Conservation (phyloP, 768 basidiomycete species). For the Tubosaeta brunneosetosa region DNA sequence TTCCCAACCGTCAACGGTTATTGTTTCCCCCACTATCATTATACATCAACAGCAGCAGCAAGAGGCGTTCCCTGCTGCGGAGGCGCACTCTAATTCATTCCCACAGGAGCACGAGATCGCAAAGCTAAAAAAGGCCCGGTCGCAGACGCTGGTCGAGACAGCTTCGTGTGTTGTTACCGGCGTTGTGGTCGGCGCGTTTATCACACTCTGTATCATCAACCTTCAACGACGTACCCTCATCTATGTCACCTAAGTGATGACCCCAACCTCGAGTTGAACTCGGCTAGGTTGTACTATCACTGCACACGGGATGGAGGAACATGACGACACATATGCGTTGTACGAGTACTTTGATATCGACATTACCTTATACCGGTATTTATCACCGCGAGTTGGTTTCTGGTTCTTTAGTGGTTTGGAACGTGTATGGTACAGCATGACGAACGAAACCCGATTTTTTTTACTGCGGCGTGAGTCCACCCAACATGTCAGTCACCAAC, state of each 20-base stretch:
- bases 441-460: background rate
- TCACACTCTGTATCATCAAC: constrained; percentile 48
- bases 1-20: constrained; percentile 12
- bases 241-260: constrained; percentile 28
- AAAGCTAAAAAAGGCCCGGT: constrained; percentile 16
- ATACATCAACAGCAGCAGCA: constrained; percentile 21
- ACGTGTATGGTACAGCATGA: background rate
- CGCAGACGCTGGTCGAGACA: constrained; percentile 29
- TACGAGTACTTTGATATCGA: constrained; percentile 14
- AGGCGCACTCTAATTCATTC: constrained; percentile 10
- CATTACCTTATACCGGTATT: constrained; percentile 27
- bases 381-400: constrained; percentile 18
- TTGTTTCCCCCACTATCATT: constrained; percentile 25
- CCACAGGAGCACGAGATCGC: constrained; percentile 1
- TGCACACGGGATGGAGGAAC: constrained; percentile 1
- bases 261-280: background rate
- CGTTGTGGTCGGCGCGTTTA: constrained; percentile 54
- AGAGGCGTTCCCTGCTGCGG: constrained; percentile 11
- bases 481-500: constrained; percentile 16
- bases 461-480: too few relatives aligned
- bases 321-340: constrained; percentile 9
- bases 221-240: constrained; percentile 46
- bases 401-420: background rate
- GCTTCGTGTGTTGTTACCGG: constrained; percentile 52
- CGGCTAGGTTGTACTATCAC: background rate